Evolutionary conservation across 2,329 filamentous ascomycete species (phyloP).

Genomic region (Ceratocystis smalleyi): DNA sequence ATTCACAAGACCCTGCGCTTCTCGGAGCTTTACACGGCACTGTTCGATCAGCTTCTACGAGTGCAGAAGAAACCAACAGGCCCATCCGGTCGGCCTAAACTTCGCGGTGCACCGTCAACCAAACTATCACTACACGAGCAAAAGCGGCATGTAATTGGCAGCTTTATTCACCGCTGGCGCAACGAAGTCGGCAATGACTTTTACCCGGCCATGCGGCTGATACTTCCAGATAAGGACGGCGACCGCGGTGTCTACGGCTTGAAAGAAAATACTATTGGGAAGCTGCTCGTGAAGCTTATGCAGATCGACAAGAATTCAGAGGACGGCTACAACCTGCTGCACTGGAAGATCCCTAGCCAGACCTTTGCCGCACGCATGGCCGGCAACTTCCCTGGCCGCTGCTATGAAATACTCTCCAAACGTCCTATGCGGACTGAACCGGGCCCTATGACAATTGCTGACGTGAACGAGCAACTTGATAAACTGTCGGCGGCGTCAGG

Average conservation of each 20-base stretch:
- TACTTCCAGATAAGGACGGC: conserved; percentile 82
- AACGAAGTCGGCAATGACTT: conserved; percentile 81
- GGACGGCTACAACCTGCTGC: conserved; percentile 68
- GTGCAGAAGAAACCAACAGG: conserved; percentile 61
- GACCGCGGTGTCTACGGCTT: conserved; percentile 86
- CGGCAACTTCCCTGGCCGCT: conserved; percentile 83
- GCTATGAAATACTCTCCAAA: conserved; percentile 73
- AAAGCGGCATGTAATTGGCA: conserved; percentile 63
- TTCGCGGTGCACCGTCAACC: conserved; percentile 38
- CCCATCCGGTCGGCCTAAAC: conserved; percentile 27
- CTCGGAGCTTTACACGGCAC: conserved; percentile 54
- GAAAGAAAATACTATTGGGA: conserved; percentile 83
- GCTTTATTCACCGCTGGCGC: conserved; percentile 77
- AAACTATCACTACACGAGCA: conserved; percentile 60
- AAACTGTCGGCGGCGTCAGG: conserved; percentile 57
- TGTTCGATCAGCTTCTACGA: conserved; percentile 70
- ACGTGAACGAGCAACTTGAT: conserved; percentile 80
- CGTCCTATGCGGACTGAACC: conserved; percentile 57
- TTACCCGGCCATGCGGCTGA: conserved; percentile 80
- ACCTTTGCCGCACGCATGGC: conserved; percentile 48
- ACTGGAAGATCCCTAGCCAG: conserved; percentile 82
- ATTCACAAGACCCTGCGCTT: conserved; percentile 67
- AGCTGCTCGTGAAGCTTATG: conserved; percentile 78
- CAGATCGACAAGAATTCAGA: conserved; percentile 84
- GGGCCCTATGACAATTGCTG: conserved; percentile 69